A percentile compares a stretch with the other conserved stretches of the same genome.
These are phyloP conservation scores for Solanum rostratum DNA, from an alignment of 257 asterid species.

Conservation along the genomic window DNA sequence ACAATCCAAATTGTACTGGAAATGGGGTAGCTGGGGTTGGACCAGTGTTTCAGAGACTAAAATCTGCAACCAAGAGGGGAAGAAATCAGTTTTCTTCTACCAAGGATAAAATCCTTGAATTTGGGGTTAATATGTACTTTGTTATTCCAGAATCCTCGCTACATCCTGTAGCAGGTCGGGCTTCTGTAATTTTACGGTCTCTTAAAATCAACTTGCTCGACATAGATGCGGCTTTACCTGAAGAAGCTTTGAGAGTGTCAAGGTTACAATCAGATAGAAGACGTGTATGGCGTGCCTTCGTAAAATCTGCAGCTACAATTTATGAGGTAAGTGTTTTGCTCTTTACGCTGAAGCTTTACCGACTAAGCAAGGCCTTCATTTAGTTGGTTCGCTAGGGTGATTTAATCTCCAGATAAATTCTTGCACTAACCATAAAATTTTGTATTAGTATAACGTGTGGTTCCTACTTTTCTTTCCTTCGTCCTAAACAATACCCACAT, in stretches of 20 bases:
- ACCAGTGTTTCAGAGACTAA: slow-evolving; percentile 24
- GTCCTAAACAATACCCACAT: background rate
- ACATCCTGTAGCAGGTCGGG: slow-evolving; percentile 56
- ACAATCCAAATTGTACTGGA: slow-evolving; percentile 15
- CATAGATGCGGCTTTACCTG: slow-evolving; percentile 83
- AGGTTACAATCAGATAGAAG: slow-evolving; percentile 52
- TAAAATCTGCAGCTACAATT: slow-evolving; percentile 63
- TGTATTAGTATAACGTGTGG: background rate
- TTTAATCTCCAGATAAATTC: background rate
- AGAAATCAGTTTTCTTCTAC: slow-evolving; percentile 23
- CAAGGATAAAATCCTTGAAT: slow-evolving; percentile 24
- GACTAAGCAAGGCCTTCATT: background rate
- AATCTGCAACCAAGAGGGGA: slow-evolving; percentile 15
- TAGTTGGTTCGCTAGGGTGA: background rate
- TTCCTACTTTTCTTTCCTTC: background rate
- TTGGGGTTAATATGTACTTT: slow-evolving; percentile 29
- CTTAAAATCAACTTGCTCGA: slow-evolving; percentile 76
- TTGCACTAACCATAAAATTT: background rate
- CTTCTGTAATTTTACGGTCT: slow-evolving; percentile 42
- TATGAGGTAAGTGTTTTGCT: slow-evolving; percentile 51
- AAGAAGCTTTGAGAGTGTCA: slow-evolving; percentile 56
- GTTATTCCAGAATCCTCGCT: slow-evolving; percentile 47
- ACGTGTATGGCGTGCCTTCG: slow-evolving; percentile 72
- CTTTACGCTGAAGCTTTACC: background rate
- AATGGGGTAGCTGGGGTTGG: slow-evolving; percentile 17